phyloP scores from a whole-genome alignment of 2,329 filamentous ascomycete species.

The Colletotrichum eremochloae region DNA sequence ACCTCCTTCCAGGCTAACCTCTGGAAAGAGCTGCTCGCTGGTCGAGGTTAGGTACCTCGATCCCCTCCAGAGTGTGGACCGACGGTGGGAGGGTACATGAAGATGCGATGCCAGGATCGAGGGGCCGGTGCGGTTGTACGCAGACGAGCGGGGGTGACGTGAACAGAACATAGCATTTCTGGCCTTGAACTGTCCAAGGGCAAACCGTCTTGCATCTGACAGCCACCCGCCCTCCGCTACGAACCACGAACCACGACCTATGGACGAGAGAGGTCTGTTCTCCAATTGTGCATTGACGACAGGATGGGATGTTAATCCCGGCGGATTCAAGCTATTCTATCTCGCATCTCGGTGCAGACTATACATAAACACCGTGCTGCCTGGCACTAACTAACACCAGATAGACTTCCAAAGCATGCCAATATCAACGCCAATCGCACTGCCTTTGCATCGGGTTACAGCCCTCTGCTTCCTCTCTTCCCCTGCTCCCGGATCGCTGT shows the following conservation, averaged over 20 bases:
- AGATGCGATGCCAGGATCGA: conserved; percentile 28
- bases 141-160: neutral
- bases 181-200: neutral
- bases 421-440: conserved; percentile 23
- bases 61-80: conserved; percentile 1
- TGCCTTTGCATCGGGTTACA: conserved; percentile 17
- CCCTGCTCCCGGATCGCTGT: conserved; percentile 3
- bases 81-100: conserved; percentile 12
- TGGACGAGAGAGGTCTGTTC: conserved; percentile 8
- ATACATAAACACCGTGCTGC: neutral
- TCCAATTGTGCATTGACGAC: neutral
- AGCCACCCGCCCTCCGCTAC: neutral
- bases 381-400: conserved; percentile 10
- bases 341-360: neutral
- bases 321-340: neutral
- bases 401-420: neutral
- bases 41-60: neutral
- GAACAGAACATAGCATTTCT: conserved; percentile 1
- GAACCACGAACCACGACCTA: neutral
- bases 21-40: neutral
- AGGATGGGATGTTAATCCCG: neutral
- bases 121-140: conserved; percentile 22
- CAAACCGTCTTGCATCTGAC: neutral
- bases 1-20: neutral
- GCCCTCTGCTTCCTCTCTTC: conserved; percentile 14